Percentiles rank a stretch among this genome's conserved stretches.
Evolutionary conservation across 148 eudicot species (phyloP).

Genomic region (Fagopyrum tataricum): DNA sequence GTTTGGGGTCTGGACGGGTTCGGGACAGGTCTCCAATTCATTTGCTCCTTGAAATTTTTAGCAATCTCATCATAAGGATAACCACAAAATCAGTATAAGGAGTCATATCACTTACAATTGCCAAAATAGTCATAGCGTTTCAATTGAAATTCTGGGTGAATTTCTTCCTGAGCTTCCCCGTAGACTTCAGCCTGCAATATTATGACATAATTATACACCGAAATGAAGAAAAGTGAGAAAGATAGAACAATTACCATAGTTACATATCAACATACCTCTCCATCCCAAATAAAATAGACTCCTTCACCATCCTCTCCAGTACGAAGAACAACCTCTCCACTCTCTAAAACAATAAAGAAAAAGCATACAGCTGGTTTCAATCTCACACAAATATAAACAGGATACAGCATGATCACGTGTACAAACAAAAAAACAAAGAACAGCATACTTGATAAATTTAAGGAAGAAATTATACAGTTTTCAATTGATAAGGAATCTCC

Average conservation of each 20-base stretch:
- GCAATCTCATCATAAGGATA: not conserved
- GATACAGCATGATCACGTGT: not conserved
- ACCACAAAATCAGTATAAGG: slow-evolving; percentile 4
- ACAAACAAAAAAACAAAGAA: not conserved
- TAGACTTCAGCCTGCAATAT: slow-evolving; percentile 67
- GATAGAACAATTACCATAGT: not conserved
- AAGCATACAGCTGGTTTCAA: not conserved
- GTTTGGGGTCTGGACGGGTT: too few species aligned
- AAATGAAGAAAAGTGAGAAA: not conserved
- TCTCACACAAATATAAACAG: not conserved
- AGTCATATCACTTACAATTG: slow-evolving; percentile 45
- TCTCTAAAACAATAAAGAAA: slow-evolving; percentile 29
- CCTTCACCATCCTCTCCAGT: slow-evolving; percentile 65
- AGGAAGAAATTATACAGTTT: not conserved
- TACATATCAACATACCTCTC: slow-evolving; percentile 48
- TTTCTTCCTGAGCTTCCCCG: slow-evolving; percentile 46
- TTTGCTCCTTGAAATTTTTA: not conserved
- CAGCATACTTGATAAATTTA: not conserved
- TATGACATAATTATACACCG: not conserved
- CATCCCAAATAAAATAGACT: slow-evolving; percentile 78
- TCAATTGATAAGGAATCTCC: not conserved
- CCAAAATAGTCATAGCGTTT: slow-evolving; percentile 81
- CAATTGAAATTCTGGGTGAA: slow-evolving; percentile 56
- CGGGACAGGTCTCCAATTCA: not conserved
- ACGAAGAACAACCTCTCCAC: slow-evolving; percentile 67